Conservation (phyloP, 2,329 filamentous ascomycete species). For the Dendrostoma leiphaemia region DNA sequence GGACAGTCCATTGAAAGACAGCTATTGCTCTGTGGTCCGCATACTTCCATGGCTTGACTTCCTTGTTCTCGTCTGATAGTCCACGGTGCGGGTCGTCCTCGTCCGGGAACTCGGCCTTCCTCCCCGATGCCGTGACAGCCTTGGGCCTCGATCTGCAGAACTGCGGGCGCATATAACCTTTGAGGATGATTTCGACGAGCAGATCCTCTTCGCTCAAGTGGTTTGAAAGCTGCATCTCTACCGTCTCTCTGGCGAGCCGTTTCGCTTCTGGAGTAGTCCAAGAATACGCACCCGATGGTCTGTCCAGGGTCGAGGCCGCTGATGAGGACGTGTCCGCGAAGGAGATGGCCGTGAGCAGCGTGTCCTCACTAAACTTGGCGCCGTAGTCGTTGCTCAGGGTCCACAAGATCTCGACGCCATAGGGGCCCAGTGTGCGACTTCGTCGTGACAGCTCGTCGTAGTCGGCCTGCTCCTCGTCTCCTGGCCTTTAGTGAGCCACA, state of each 20-base stretch:
- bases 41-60: slow-evolving; percentile 62
- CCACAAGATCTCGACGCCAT: slow-evolving; percentile 6
- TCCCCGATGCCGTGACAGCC: slow-evolving; percentile 55
- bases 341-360: slow-evolving; percentile 32
- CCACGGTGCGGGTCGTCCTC: slow-evolving; percentile 34
- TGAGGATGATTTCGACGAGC: slow-evolving; percentile 56
- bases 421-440: slow-evolving; percentile 5
- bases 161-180: slow-evolving; percentile 62
- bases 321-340: slow-evolving; percentile 27
- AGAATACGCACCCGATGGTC: background rate
- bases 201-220: slow-evolving; percentile 30
- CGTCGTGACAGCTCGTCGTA: slow-evolving; percentile 9
- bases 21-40: slow-evolving; percentile 48
- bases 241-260: slow-evolving; percentile 29
- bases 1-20: slow-evolving; percentile 61
- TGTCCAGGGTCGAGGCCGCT: background rate
- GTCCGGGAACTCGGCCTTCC: slow-evolving; percentile 48
- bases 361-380: slow-evolving; percentile 20
- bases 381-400: background rate
- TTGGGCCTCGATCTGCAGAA: slow-evolving; percentile 58
- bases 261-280: slow-evolving; percentile 31
- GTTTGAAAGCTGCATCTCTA: slow-evolving; percentile 27
- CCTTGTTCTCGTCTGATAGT: slow-evolving; percentile 35
- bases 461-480: slow-evolving; percentile 1
- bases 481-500: slow-evolving; percentile 1